Evolutionary conservation across 805 yeast species (phyloP).

Genomic region (Schizosaccharomyces cryophilus): DNA sequence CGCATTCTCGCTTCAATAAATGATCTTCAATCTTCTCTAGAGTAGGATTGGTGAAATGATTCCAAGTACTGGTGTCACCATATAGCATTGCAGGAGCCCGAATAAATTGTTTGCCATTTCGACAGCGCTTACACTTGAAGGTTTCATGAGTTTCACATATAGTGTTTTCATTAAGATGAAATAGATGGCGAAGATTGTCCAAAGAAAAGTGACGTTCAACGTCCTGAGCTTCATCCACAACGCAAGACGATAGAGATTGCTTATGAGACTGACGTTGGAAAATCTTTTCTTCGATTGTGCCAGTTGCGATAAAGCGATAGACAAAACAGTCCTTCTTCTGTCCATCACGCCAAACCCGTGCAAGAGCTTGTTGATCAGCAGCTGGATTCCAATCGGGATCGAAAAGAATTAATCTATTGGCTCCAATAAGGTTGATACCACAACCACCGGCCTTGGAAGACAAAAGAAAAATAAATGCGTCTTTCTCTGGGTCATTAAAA

Average conservation of each 20-base stretch:
- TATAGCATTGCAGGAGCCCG: constrained; percentile 73
- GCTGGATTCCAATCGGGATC: constrained; percentile 99
- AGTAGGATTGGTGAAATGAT: constrained; percentile 48
- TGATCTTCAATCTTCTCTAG: constrained; percentile 46
- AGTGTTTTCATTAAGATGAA: constrained; percentile 41
- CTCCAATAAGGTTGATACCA: constrained; percentile 92
- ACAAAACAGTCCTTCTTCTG: constrained; percentile 91
- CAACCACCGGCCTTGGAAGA: constrained; percentile 98
- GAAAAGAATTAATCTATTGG: constrained; percentile 63
- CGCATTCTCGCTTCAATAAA: constrained; percentile 47
- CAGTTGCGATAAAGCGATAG: constrained; percentile 79
- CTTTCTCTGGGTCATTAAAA: constrained; percentile 72
- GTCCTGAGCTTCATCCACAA: constrained; percentile 86
- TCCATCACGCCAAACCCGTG: constrained; percentile 97
- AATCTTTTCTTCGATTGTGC: constrained; percentile 87
- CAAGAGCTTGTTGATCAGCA: constrained; percentile 89
- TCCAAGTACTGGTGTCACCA: constrained; percentile 84
- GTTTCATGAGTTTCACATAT: constrained; percentile 82
- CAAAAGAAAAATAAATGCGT: constrained; percentile 66
- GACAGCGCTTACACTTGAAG: constrained; percentile 66
- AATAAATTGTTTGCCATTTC: constrained; percentile 29
- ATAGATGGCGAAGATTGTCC: constrained; percentile 53
- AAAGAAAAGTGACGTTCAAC: constrained; percentile 79
- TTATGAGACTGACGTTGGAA: constrained; percentile 91
- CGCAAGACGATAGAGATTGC: constrained; percentile 76